A percentile compares a stretch with the other conserved stretches of the same genome.
Evolutionary conservation across 345 rosid genomes (phyloP).

Genomic region (Trapa bicornis): DNA sequence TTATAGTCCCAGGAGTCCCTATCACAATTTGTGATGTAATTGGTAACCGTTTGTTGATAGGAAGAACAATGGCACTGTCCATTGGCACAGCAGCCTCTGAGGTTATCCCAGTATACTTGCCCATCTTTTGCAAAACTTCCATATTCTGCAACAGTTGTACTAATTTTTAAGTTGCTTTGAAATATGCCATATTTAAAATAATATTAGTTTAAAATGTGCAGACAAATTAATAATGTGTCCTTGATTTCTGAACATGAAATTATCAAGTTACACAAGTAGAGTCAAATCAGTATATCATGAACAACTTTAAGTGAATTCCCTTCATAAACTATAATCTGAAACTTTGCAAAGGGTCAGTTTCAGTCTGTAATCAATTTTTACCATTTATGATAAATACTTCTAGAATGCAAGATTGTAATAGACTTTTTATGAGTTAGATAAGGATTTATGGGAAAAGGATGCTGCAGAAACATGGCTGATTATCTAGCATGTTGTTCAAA

Average conservation of each 20-base stretch:
- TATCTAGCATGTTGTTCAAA: too few species aligned
- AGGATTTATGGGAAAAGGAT: too few species aligned
- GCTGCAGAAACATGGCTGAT: neutral
- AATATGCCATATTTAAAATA: neutral
- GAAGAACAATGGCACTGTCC: conserved; percentile 27
- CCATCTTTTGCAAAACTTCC: conserved; percentile 93
- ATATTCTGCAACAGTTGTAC: conserved; percentile 40
- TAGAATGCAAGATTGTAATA: too few species aligned
- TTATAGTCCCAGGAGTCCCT: conserved; percentile 93
- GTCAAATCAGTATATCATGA: too few species aligned
- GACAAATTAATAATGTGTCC: neutral
- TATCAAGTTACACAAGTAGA: too few species aligned
- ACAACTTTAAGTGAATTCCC: too few species aligned
- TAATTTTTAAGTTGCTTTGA: neutral
- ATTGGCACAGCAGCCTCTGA: conserved; percentile 65
- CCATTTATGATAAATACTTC: too few species aligned
- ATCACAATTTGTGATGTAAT: conserved; percentile 69
- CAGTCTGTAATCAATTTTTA: too few species aligned
- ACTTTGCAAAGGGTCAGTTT: too few species aligned
- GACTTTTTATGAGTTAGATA: too few species aligned
- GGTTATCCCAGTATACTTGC: conserved; percentile 67
- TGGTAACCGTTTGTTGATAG: conserved; percentile 27
- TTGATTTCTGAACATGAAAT: neutral
- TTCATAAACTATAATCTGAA: too few species aligned
- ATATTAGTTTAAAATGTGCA: neutral